phyloP scores from a whole-genome alignment of 345 rosid genomes.

The Odontarrhena argentea region DNA sequence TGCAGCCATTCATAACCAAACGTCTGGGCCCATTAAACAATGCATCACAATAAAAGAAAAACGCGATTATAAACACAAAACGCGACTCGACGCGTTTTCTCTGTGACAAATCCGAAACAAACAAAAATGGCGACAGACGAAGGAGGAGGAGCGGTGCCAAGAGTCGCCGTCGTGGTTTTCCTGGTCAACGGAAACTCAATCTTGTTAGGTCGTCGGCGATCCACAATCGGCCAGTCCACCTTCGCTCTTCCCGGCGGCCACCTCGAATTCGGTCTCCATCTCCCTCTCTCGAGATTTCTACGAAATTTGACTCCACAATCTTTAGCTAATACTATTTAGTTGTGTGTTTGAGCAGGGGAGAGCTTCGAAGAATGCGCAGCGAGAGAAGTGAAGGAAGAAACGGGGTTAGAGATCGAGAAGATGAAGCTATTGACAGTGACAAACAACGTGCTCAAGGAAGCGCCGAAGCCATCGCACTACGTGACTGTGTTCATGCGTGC shows the following conservation, averaged over 20 bases:
- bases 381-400: slow-evolving; percentile 82
- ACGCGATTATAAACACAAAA: neutral
- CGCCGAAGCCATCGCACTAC: slow-evolving; percentile 66
- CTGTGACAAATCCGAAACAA: neutral
- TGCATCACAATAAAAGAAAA: neutral
- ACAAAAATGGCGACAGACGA: slow-evolving; percentile 23
- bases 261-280: slow-evolving; percentile 81
- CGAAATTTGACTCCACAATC: neutral
- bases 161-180: slow-evolving; percentile 75
- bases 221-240: slow-evolving; percentile 67
- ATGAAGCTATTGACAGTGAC: slow-evolving; percentile 64
- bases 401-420: slow-evolving; percentile 59
- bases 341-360: slow-evolving; percentile 51
- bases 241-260: slow-evolving; percentile 95
- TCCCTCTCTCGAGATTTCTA: neutral
- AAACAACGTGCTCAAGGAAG: slow-evolving; percentile 56
- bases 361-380: slow-evolving; percentile 82
- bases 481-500: slow-evolving; percentile 65
- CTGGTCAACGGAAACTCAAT: slow-evolving; percentile 62
- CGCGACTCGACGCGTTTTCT: neutral
- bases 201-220: slow-evolving; percentile 73
- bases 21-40: too few species aligned
- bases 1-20: neutral
- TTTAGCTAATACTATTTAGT: too few species aligned
- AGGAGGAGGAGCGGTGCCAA: slow-evolving; percentile 42